Evolutionary conservation across 768 basidiomycete species (phyloP), one percentile per base, ranked within the genome.

Genomic region (Tylopilus cervinicoccineus): DNA sequence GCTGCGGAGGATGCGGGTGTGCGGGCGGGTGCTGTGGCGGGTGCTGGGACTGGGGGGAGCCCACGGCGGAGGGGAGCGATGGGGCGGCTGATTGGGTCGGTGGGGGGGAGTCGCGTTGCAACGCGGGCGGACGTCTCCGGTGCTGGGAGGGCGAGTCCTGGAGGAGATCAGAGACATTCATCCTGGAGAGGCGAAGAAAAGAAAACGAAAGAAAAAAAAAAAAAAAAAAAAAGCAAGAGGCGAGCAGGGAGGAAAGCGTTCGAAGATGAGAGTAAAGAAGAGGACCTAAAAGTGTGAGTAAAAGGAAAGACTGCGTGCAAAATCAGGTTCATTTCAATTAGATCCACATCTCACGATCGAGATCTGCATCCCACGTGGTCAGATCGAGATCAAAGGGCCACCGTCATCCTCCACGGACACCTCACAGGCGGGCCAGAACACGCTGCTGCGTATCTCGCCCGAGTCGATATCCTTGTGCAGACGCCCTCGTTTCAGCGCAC

Each of bases 61-160:
- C 57, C n/a, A 65, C 63, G 61, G 45, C 43, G 51, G 57, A 48
- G 45, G 60, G 54, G 27, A 61, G 49, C 49, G 66, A 46, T 53
- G 60, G 24, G 7, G 64, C 10, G 7, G 58, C 33, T 47, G 66
- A 59, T 59, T 60, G 62, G 24, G 69, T 52, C 26, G 59, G 63
- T 12, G 62, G 56, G 1, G 60, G 41, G 0, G 61, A 48, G 6
- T 60, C 55, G 40, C 59, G 62, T 43, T 63, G 65, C 12, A 57
- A 47, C 17, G 51, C 54, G 53, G 61, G 56, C 11, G 69, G 53
- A 4, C 58, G 58, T 59, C 70, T 58, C 19, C 70, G 55, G 58
- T 77, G 77, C 56, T 83, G 82, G 0, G 83, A 83, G 41, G 84
- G 84, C 0, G 83, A 79, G 65, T 83, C 82, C 55, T 85, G 83